These are phyloP conservation scores for Tephrocybe rancida DNA, from an alignment of 768 basidiomycete species.

Conservation along the genomic window DNA sequence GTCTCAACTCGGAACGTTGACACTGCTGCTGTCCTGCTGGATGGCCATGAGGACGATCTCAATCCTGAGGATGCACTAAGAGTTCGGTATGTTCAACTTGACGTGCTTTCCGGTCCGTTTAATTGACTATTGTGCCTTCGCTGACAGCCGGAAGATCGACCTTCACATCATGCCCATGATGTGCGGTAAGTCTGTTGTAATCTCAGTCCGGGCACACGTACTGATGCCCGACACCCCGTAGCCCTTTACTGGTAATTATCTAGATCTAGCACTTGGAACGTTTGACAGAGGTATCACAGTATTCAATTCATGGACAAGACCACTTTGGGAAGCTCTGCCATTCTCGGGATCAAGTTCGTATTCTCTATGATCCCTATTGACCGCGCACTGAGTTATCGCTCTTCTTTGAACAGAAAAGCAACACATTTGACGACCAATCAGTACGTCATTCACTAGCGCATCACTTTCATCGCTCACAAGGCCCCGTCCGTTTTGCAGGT, in stretches of 20 bases:
- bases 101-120: too few relatives aligned
- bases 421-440: conserved; percentile 68
- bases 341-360: conserved; percentile 67
- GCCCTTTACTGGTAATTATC: too few relatives aligned
- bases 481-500: conserved; percentile 36
- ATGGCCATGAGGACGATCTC: too few relatives aligned
- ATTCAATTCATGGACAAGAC: conserved; percentile 86
- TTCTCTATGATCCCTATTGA: neutral
- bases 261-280: too few relatives aligned
- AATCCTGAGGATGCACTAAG: too few relatives aligned
- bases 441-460: conserved; percentile 35
- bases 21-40: too few relatives aligned
- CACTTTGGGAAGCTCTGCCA: conserved; percentile 66
- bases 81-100: too few relatives aligned
- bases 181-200: conserved; percentile 67
- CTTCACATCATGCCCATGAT: conserved; percentile 68
- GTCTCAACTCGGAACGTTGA: too few relatives aligned
- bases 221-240: neutral
- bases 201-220: too few relatives aligned
- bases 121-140: too few relatives aligned
- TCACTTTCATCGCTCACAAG: neutral
- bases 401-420: conserved; percentile 58
- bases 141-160: conserved; percentile 79
- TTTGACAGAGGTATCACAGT: too few relatives aligned
- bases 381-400: too few relatives aligned